Evolutionary conservation across 2,329 filamentous ascomycete genomes (phyloP).

Genomic region (Kalaharituber pfeilii): DNA sequence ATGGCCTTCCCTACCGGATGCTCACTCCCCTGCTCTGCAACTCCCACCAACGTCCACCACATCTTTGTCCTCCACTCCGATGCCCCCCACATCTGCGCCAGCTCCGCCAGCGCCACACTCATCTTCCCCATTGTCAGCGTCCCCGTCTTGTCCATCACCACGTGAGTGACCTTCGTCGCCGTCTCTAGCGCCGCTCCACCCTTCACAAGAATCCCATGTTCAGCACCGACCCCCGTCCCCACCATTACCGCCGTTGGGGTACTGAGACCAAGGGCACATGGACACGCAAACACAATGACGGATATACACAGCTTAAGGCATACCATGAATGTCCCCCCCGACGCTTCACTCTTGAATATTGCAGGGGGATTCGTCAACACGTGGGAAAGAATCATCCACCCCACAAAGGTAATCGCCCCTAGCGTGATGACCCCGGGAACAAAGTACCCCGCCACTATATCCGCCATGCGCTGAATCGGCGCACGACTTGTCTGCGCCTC

Average conservation of each 20-base stretch:
- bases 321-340: constrained; percentile 86
- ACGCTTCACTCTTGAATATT: constrained; percentile 64
- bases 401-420: constrained; percentile 66
- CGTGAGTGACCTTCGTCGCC: constrained; percentile 72
- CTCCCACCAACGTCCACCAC: constrained; percentile 91
- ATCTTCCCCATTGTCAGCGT: constrained; percentile 91
- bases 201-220: constrained; percentile 95
- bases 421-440: constrained; percentile 76
- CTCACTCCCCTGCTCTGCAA: constrained; percentile 91
- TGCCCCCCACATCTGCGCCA: constrained; percentile 51
- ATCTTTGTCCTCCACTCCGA: constrained; percentile 51
- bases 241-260: constrained; percentile 98
- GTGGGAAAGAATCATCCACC: constrained; percentile 92
- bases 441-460: constrained; percentile 82
- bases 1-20: constrained; percentile 91
- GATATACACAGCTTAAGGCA: constrained; percentile 96
- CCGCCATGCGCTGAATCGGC: constrained; percentile 83
- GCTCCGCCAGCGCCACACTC: constrained; percentile 59
- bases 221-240: constrained; percentile 86
- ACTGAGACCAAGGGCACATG: constrained; percentile 85
- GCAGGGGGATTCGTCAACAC: constrained; percentile 64
- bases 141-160: constrained; percentile 91
- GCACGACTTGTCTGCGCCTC: constrained; percentile 88
- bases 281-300: constrained; percentile 94
- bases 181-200: constrained; percentile 82